Evolutionary conservation across 768 basidiomycete species (phyloP), one percentile per base, ranked within the genome.

Genomic region (Boletus huronensis): DNA sequence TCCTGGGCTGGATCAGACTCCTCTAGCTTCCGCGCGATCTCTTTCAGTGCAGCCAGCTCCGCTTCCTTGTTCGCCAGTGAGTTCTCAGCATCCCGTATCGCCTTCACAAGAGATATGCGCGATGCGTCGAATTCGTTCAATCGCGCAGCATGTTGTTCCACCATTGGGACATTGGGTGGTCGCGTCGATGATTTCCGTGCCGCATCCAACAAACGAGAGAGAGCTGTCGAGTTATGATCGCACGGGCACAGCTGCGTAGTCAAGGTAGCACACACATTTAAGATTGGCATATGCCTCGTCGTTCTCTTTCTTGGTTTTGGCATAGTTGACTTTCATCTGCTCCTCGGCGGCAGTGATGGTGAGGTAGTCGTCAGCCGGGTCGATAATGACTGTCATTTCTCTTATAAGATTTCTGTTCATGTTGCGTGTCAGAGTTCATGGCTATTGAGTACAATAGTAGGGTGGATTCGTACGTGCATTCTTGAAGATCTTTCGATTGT

Each of bases 291-390:
- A 84, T 3, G 82, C 78, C 43, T 87, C 82, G 44, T 90, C 88
- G 0, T 87, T 68, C 42, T 87, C 87, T 61, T 82, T 85, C 70
- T 81, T 86, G 47, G 83, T 74, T 50, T 71, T 75, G 7, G 78
- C 73, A 55, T 85, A 81, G 10, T 81, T 81, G 7, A 76, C 61
- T 14, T 79, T 79, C 65, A 89, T 83, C 58, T 79, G 83, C 54
- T 90, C 83, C 60, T 91, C 87, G 8, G 88, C 84, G 7, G 79
- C 82, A 16, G 84, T 82, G 46, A 92, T 88, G 13, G 86, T 85
- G 53, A 86, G 72, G 65, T 83, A 90, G 68, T 92, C 90, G 50
- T 90, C 87, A 40, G 87, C 84, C 11, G 88, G 87, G 62, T 88
- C 84, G 51, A 92, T 87, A 53, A 90, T 83, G 4, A 80, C 78